phyloP scores from a whole-genome alignment of 129 eudicot genomes.

The Solidago caesia region DNA sequence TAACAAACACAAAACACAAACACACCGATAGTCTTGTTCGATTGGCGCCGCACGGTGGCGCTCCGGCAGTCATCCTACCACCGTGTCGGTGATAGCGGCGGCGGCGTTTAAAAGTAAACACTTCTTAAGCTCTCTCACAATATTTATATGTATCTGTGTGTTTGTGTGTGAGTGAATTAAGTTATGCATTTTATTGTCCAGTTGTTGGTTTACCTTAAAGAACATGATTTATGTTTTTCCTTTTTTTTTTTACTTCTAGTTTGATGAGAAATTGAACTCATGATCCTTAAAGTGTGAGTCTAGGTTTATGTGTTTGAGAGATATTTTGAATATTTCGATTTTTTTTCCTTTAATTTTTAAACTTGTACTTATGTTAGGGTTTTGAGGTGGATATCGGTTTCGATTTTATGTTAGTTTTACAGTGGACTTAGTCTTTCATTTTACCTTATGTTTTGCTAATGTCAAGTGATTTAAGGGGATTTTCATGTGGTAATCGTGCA shows the following conservation, averaged over 20 bases:
- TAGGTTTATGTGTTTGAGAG: constrained; percentile 9
- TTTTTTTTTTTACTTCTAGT: neutral
- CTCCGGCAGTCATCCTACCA: constrained; percentile 27
- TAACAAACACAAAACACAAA: neutral
- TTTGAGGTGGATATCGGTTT: neutral
- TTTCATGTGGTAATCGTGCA: no score
- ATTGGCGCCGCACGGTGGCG: constrained; percentile 30
- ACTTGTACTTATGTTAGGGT: constrained; percentile 8
- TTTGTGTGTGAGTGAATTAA: neutral
- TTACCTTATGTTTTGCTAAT: neutral
- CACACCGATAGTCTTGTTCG: neutral
- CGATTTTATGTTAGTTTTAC: neutral
- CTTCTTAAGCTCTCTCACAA: constrained; percentile 16
- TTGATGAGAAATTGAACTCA: neutral
- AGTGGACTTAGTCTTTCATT: neutral
- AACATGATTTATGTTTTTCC: no score
- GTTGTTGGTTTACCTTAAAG: constrained; percentile 10
- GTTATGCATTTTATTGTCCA: constrained; percentile 20
- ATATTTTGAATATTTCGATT: neutral
- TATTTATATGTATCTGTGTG: constrained; percentile 17
- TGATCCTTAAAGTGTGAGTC: neutral
- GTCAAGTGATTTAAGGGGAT: no score
- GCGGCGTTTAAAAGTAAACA: constrained; percentile 7
- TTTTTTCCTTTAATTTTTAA: no score
- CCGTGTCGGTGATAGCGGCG: constrained; percentile 34